Percentiles rank a stretch among this genome's conserved stretches.
Evolutionary conservation across 805 yeast genomes (phyloP).

Genomic region (Hanseniaspora hatyaiensis): DNA sequence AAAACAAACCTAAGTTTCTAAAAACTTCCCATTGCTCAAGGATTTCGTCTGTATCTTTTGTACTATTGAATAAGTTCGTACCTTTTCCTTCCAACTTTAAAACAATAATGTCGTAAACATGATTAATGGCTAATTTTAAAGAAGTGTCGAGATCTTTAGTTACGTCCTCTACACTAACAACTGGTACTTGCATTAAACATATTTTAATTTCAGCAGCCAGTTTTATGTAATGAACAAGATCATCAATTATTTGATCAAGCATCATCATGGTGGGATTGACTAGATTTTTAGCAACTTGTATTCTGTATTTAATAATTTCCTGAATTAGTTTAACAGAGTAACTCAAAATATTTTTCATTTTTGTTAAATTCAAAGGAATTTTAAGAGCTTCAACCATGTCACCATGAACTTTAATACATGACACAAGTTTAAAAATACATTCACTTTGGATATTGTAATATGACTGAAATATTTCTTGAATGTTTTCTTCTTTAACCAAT

Average conservation of each 20-base stretch:
- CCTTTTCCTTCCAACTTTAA: constrained; percentile 71
- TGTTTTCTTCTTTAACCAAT: constrained; percentile 67
- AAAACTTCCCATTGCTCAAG: constrained; percentile 72
- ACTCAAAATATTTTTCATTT: constrained; percentile 50
- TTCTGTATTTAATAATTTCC: constrained; percentile 62
- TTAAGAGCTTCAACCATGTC: constrained; percentile 54
- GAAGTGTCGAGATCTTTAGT: constrained; percentile 37
- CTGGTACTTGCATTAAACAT: constrained; percentile 32
- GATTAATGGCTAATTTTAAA: constrained; percentile 60
- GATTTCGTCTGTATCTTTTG: constrained; percentile 82
- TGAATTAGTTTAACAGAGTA: constrained; percentile 73
- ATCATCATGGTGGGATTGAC: constrained; percentile 85
- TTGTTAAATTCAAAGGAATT: constrained; percentile 59
- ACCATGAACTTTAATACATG: constrained; percentile 52
- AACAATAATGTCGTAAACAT: constrained; percentile 58
- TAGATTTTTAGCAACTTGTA: constrained; percentile 65
- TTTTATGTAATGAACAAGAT: constrained; percentile 63
- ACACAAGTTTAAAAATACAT: constrained; percentile 70
- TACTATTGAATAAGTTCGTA: constrained; percentile 60
- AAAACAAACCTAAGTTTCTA: constrained; percentile 60
- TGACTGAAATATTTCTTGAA: constrained; percentile 56
- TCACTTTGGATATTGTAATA: constrained; percentile 61
- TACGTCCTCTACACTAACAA: not conserved
- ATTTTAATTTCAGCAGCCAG: constrained; percentile 65
- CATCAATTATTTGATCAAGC: constrained; percentile 87